phyloP scores from a whole-genome alignment of 2,329 filamentous ascomycete genomes.

The Colletotrichum tabaci region DNA sequence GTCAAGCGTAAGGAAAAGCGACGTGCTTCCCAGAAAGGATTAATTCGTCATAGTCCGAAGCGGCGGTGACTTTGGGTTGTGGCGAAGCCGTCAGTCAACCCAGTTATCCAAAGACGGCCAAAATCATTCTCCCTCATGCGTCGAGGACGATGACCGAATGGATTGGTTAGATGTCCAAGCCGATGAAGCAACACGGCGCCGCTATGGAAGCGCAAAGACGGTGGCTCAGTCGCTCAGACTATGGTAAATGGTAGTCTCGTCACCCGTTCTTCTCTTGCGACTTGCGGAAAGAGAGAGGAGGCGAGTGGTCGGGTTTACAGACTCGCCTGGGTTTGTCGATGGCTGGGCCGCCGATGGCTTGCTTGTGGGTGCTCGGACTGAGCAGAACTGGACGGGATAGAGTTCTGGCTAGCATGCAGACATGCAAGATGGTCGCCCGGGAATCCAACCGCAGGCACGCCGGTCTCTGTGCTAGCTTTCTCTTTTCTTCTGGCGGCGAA shows the following conservation, averaged over 20 bases:
- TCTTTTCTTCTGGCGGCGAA: conserved; percentile 1
- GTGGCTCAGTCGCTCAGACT: neutral
- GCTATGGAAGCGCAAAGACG: neutral
- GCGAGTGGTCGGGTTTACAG: neutral
- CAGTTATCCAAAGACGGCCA: neutral
- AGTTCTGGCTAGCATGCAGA: neutral
- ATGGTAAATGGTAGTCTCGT: neutral
- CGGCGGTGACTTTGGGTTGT: too few relatives aligned
- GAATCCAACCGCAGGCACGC: conserved; percentile 20
- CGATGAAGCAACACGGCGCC: neutral
- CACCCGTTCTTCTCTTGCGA: neutral
- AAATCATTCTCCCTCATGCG: neutral
- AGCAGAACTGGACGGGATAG: neutral
- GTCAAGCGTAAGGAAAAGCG: neutral
- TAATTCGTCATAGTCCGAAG: neutral
- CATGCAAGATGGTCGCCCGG: conserved; percentile 15
- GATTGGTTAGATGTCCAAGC: too few relatives aligned
- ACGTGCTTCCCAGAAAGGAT: neutral
- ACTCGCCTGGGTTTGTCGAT: neutral
- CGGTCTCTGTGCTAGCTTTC: neutral
- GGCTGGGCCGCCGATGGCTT: too few relatives aligned
- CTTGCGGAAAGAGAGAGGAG: neutral
- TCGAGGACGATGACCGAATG: neutral
- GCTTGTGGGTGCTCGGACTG: conserved; percentile 1
- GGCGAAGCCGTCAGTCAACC: neutral